These are phyloP conservation scores for Penicillium sp. DNA, from an alignment of 2,329 filamentous ascomycete species.

Conservation along the genomic window DNA sequence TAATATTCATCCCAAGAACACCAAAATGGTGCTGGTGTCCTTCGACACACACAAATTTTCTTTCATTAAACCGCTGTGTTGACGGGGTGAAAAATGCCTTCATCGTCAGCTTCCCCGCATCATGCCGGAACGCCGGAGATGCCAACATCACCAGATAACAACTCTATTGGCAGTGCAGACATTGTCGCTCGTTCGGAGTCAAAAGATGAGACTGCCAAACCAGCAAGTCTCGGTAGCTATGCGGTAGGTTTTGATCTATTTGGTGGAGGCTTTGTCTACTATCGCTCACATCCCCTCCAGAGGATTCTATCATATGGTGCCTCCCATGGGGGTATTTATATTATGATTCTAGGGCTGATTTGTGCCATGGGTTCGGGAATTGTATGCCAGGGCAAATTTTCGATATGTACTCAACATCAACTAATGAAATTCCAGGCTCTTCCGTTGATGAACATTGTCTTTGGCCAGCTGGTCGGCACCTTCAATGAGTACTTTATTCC, in stretches of 20 bases:
- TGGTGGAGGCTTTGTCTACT: not conserved
- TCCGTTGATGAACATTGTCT: conserved; percentile 59
- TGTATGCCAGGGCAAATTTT: not conserved
- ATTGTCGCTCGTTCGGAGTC: not conserved
- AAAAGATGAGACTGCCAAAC: not conserved
- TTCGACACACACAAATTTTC: not conserved
- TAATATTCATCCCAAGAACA: no score
- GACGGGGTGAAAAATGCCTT: not conserved
- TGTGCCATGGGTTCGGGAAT: conserved; percentile 19
- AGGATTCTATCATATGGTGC: conserved; percentile 25
- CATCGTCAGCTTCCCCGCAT: not conserved
- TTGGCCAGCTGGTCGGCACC: conserved; percentile 54
- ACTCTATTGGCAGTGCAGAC: not conserved
- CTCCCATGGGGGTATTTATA: conserved; percentile 11
- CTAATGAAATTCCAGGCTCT: conserved; percentile 13
- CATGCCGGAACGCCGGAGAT: not conserved
- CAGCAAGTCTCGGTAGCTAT: not conserved
- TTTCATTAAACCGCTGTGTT: no score
- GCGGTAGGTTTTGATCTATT: not conserved
- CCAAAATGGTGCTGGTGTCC: not conserved
- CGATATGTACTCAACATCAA: not conserved
- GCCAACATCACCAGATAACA: not conserved
- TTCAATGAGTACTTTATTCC: conserved; percentile 57
- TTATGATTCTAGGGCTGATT: conserved; percentile 15
- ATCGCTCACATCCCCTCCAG: conserved; percentile 4